Evolutionary conservation across 108 stramenopile species (phyloP), one percentile per base, ranked within the genome.

Genomic region (Discostella stelligeroides): DNA sequence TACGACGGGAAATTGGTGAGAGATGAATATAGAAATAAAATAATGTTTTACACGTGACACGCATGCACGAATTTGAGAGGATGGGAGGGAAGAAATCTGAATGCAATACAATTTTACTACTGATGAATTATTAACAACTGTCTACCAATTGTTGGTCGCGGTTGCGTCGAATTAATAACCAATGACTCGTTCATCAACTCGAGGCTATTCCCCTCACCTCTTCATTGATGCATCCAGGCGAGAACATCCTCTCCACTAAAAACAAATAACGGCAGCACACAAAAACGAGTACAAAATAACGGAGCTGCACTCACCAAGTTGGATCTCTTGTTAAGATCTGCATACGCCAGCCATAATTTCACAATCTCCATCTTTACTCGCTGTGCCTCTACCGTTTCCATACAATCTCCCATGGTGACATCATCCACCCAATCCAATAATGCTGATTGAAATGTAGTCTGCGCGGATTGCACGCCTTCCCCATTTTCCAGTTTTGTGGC

Each of bases 361-460:
- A 85, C 89, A 54, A 95, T 84, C 43, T 66, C 68, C 24, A 71
- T 60, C 10, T 15, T 37, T 15, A 15, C 47, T 27, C 38, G 37
- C 18, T 8, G 24, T 4, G 23, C 53, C 17, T 24, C 47, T n/a
- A 47, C 68, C 27, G 84, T 78, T 11, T 56, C 72, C 63, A 69
- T 73, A n/a, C 57, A 61, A 40, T 60, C 48, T 15, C 81, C 80
- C 75, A 87, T 86, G n/a, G 86, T 88, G 18, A 91, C 88, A 68
- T 95, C 93, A 70, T 95, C 93, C 20, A 88, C 89, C 93, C 93
- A 95, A 42, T 85, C 87, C 73, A 95, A 79, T 53, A 95, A 51
- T 11, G 93, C 90, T 18, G 81, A 76, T 73, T 92, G 84, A 68
- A 80, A 95, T 34, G 88, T 62, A 46, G 85, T 86, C 68, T 88